phyloP scores from a whole-genome alignment of 192 early-diverging fungal species.

The Radiomyces spectabilis region DNA sequence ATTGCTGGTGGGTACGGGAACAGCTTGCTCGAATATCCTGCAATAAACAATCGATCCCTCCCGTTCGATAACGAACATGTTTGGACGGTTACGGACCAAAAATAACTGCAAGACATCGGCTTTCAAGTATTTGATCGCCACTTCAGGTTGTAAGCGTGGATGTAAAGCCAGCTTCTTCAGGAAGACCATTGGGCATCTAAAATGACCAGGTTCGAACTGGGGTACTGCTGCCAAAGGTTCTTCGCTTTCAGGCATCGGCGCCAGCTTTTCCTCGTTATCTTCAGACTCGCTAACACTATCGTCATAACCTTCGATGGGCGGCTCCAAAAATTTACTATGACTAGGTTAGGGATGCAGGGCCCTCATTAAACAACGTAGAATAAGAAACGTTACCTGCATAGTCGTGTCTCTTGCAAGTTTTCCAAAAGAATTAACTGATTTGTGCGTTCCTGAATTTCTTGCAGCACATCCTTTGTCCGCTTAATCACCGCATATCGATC shows the following conservation, averaged over 20 bases:
- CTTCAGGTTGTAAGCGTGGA: slow-evolving; percentile 59
- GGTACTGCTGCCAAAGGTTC: too few species aligned
- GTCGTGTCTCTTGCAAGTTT: slow-evolving; percentile 51
- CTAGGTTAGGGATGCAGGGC: background rate
- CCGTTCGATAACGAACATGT: slow-evolving; percentile 63
- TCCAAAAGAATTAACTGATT: slow-evolving; percentile 56
- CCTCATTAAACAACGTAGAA: background rate
- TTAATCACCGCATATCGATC: slow-evolving; percentile 40
- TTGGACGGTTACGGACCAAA: slow-evolving; percentile 58
- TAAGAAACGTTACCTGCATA: slow-evolving; percentile 42
- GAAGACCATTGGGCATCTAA: slow-evolving; percentile 64
- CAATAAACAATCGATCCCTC: slow-evolving; percentile 47
- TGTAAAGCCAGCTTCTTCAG: slow-evolving; percentile 58
- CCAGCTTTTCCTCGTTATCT: slow-evolving; percentile 25
- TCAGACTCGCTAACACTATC: background rate
- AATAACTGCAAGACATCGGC: slow-evolving; percentile 46
- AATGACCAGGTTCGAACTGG: slow-evolving; percentile 48
- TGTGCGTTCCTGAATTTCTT: slow-evolving; percentile 46
- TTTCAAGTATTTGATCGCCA: slow-evolving; percentile 53
- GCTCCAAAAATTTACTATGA: slow-evolving; percentile 46
- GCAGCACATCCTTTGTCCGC: slow-evolving; percentile 40
- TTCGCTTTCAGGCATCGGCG: background rate
- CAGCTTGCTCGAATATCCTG: slow-evolving; percentile 35
- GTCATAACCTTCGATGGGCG: slow-evolving; percentile 24
- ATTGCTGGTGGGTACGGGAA: too few species aligned